Conservation (phyloP, 306 rosid species). For the Prunus mume region DNA sequence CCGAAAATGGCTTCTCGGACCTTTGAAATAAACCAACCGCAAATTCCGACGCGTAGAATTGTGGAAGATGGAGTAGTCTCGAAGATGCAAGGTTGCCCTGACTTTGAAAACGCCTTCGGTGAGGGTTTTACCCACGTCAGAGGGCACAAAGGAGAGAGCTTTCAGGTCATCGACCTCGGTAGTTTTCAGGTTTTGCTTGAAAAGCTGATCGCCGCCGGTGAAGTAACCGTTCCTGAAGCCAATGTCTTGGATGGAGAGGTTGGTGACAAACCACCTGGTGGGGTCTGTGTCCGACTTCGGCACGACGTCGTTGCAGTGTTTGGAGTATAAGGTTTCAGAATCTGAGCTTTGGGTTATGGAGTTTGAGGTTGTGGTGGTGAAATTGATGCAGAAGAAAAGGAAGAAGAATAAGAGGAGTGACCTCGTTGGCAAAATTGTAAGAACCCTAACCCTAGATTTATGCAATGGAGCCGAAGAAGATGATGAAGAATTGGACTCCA, state of each 20-base stretch:
- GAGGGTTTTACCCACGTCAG: conserved; percentile 20
- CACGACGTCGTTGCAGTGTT: conserved; percentile 51
- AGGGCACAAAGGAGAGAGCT: conserved; percentile 25
- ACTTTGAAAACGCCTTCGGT: conserved; percentile 34
- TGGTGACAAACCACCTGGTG: conserved; percentile 6
- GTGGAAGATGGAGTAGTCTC: conserved; percentile 9
- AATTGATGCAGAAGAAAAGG: conserved; percentile 13
- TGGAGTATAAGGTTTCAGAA: conserved; percentile 30
- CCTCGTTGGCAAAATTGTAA: conserved; percentile 6
- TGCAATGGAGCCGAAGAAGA: conserved; percentile 18
- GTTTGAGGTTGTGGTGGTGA: conserved; percentile 15
- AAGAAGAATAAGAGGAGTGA: conserved; percentile 28
- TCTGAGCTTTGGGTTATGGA: not conserved
- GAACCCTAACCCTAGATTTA: conserved; percentile 16
- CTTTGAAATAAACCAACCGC: conserved; percentile 37
- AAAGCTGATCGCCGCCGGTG: conserved; percentile 55
- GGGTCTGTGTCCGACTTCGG: conserved; percentile 28
- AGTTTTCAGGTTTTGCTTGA: conserved; percentile 28
- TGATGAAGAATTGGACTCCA: conserved; percentile 34
- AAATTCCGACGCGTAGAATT: conserved; percentile 27
- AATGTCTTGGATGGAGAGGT: conserved; percentile 15
- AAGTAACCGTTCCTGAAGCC: conserved; percentile 44
- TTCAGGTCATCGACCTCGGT: not conserved
- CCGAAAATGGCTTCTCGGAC: conserved; percentile 24
- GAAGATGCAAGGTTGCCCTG: conserved; percentile 36